Evolutionary conservation across 2,329 filamentous ascomycete genomes (phyloP).

Genomic region (Davidsoniella eucalypti): DNA sequence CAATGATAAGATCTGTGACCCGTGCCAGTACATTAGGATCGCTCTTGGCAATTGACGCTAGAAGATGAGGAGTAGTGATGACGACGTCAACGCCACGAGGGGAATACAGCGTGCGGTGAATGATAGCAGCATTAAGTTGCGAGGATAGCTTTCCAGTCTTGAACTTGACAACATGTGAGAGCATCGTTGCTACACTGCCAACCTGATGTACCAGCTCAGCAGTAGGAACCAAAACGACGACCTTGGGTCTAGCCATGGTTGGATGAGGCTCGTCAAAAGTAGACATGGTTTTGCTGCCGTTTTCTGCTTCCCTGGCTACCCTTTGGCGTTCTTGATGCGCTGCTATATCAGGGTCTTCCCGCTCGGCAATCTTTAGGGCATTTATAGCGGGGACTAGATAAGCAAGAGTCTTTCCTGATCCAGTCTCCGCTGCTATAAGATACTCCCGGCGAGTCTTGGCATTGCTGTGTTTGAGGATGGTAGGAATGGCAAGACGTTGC

Average conservation of each 20-base stretch:
- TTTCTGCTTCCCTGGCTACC: conserved; percentile 39
- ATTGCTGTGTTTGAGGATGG: conserved; percentile 44
- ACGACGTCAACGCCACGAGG: conserved; percentile 70
- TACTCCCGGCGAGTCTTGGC: conserved; percentile 33
- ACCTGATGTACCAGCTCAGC: conserved; percentile 86
- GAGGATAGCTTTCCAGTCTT: conserved; percentile 71
- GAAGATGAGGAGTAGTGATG: conserved; percentile 74
- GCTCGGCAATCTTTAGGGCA: conserved; percentile 64
- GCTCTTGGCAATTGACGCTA: conserved; percentile 71
- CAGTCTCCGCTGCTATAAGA: conserved; percentile 85
- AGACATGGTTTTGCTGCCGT: conserved; percentile 29
- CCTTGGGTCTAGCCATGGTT: conserved; percentile 62
- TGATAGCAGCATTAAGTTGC: conserved; percentile 56
- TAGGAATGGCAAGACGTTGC: conserved; percentile 76
- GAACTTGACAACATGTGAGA: conserved; percentile 78
- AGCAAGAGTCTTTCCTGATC: conserved; percentile 89
- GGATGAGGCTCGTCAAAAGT: conserved; percentile 50
- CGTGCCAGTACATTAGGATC: conserved; percentile 89
- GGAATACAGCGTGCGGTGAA: conserved; percentile 71
- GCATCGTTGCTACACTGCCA: conserved; percentile 57
- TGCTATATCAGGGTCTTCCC: conserved; percentile 39
- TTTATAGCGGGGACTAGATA: conserved; percentile 78
- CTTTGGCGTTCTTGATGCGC: conserved; percentile 39
- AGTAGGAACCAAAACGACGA: conserved; percentile 78
- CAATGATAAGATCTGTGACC: conserved; percentile 73